These are phyloP conservation scores for Bromus sterilis DNA, from an alignment of 176 grass and related monocot species.

Conservation along the genomic window DNA sequence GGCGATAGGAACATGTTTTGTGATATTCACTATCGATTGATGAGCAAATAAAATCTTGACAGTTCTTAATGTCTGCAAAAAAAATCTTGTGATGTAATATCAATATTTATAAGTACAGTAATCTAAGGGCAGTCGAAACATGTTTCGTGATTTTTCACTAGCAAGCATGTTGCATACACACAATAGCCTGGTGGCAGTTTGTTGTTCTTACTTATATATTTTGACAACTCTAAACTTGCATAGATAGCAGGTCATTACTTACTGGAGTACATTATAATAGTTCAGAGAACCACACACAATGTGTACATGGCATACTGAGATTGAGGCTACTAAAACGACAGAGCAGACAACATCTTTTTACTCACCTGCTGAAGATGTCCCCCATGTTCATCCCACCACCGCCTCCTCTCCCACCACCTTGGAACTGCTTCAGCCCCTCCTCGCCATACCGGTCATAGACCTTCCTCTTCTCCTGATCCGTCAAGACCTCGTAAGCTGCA, in stretches of 20 bases:
- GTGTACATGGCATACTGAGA: not conserved
- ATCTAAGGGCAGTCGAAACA: not conserved
- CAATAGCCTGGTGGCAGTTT: not conserved
- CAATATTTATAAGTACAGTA: too few relatives aligned
- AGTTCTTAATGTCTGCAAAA: not conserved
- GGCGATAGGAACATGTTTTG: not conserved
- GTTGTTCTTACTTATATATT: not conserved
- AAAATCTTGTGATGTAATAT: not conserved
- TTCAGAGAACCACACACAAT: not conserved
- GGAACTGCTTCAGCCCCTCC: conserved; percentile 91
- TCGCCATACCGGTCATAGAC: conserved; percentile 93
- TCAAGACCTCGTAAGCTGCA: conserved; percentile 87
- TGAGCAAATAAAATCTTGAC: not conserved
- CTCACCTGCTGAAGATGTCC: conserved; percentile 88
- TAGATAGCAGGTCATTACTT: not conserved
- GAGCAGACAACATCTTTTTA: not conserved
- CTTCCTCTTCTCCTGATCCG: conserved; percentile 92
- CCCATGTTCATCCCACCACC: conserved; percentile 91
- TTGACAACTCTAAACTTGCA: too few relatives aligned
- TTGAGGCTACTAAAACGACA: not conserved
- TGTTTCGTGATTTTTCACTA: not conserved
- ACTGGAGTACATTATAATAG: not conserved
- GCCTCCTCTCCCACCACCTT: conserved; percentile 48
- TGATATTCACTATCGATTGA: not conserved
- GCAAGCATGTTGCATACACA: not conserved